A percentile compares a stretch with the other conserved stretches of the same genome.
phyloP scores from a whole-genome alignment of 108 stramenopile species.

The Craspedostauros australis region DNA sequence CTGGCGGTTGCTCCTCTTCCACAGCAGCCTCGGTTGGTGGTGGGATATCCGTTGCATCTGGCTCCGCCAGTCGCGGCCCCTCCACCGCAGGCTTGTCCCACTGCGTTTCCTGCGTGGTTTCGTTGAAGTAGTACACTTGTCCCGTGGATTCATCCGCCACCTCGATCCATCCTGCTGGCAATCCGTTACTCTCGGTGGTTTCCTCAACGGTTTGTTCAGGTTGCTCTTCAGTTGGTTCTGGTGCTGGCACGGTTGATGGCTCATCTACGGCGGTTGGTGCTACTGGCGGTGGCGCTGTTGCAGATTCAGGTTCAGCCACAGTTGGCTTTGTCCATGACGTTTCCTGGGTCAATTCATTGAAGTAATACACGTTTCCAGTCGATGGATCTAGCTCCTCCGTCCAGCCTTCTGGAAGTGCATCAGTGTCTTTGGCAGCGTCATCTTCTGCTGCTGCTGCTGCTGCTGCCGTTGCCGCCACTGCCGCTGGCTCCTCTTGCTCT shows the following conservation, averaged over 20 bases:
- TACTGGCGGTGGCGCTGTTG: neutral
- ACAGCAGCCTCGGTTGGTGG: neutral
- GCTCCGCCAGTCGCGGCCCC: neutral
- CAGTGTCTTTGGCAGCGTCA: neutral
- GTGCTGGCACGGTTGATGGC: neutral
- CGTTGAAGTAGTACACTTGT: slow-evolving; percentile 42
- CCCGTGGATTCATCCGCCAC: slow-evolving; percentile 43
- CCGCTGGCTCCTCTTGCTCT: neutral
- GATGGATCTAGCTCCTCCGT: slow-evolving; percentile 33
- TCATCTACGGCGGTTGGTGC: neutral
- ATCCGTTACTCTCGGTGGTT: neutral
- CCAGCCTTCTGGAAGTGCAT: slow-evolving; percentile 40
- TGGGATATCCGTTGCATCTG: neutral
- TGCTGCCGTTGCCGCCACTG: neutral
- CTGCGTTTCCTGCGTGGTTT: slow-evolving; percentile 19
- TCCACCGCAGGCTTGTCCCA: slow-evolving; percentile 44
- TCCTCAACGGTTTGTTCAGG: neutral
- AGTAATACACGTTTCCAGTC: slow-evolving; percentile 44
- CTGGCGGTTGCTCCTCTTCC: no score
- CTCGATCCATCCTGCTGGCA: slow-evolving; percentile 54
- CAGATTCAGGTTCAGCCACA: slow-evolving; percentile 11
- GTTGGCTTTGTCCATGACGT: slow-evolving; percentile 28
- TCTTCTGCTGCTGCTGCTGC: neutral
- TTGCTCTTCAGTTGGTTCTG: neutral
- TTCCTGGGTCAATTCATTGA: slow-evolving; percentile 22